Percentiles rank a stretch among this genome's conserved stretches.
These are phyloP conservation scores for Tricholoma hemisulphureum DNA, from an alignment of 768 basidiomycete species.

Conservation along the genomic window DNA sequence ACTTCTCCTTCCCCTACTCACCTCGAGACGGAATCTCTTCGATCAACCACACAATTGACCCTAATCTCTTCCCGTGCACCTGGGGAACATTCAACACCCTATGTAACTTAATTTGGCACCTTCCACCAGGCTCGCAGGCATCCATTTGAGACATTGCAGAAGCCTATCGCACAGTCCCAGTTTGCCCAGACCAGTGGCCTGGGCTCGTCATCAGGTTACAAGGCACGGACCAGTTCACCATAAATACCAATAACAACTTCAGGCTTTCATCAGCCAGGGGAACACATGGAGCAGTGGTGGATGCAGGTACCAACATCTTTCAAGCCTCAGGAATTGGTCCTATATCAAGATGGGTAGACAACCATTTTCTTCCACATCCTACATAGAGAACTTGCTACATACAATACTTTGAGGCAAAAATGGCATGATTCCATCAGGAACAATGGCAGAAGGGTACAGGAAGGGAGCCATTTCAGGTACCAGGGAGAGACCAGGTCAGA, in stretches of 20 bases:
- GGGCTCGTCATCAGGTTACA: no score
- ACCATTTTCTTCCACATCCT: slow-evolving; percentile 19
- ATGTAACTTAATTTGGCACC: slow-evolving; percentile 24
- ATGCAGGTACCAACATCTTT: no score
- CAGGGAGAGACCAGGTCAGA: not conserved
- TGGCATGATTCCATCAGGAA: not conserved
- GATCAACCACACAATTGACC: slow-evolving; percentile 34
- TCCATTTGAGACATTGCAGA: slow-evolving; percentile 37
- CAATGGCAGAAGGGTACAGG: not conserved
- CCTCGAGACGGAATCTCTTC: slow-evolving; percentile 14
- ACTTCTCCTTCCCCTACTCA: slow-evolving; percentile 30
- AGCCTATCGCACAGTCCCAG: slow-evolving; percentile 35
- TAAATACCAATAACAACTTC: no score
- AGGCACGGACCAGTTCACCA: no score
- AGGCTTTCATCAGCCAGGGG: no score
- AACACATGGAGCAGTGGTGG: no score
- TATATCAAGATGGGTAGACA: slow-evolving; percentile 30
- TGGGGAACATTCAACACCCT: slow-evolving; percentile 43
- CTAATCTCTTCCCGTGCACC: slow-evolving; percentile 35
- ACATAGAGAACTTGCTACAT: not conserved
- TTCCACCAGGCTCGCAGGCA: slow-evolving; percentile 38
- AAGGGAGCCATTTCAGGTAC: not conserved
- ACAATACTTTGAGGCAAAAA: not conserved
- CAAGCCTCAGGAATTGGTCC: no score
- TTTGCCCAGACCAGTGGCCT: slow-evolving; percentile 11